These are phyloP conservation scores for Nidularia sp. DNA, from an alignment of 768 basidiomycete species.

Conservation along the genomic window DNA sequence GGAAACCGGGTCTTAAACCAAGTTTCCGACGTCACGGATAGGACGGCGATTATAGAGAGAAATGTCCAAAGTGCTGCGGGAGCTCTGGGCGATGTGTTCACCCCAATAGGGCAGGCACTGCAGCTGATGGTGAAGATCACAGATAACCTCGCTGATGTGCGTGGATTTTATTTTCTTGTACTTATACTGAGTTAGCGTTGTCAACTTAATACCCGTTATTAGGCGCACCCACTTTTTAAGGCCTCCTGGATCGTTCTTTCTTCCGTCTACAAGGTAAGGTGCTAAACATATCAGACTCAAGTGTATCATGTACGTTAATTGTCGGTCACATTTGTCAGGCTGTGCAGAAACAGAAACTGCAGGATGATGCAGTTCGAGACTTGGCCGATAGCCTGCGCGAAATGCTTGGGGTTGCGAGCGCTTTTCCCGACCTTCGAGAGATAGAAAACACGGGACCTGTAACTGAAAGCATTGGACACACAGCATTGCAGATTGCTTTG, in stretches of 20 bases:
- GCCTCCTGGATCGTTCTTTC: background rate
- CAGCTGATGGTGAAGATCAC: background rate
- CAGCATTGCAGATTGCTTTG: background rate
- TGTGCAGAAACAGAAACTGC: background rate
- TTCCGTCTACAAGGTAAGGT: background rate
- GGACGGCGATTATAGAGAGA: too few species aligned
- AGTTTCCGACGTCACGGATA: background rate
- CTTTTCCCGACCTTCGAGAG: background rate
- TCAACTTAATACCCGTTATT: background rate
- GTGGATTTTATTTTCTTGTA: background rate
- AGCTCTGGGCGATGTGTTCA: background rate
- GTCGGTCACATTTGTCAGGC: background rate
- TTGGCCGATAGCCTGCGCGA: background rate
- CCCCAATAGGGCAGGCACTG: background rate
- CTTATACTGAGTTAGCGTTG: background rate
- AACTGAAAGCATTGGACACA: background rate
- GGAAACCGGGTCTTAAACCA: background rate
- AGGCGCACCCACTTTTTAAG: background rate
- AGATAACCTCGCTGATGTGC: background rate
- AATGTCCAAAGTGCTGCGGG: too few species aligned
- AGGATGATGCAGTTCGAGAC: background rate
- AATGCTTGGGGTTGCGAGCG: background rate
- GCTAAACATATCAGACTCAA: too few species aligned
- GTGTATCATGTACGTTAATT: background rate
- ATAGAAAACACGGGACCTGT: background rate